These are phyloP conservation scores for Epicoccum sorghinum DNA, from an alignment of 2,329 filamentous ascomycete genomes.

Conservation along the genomic window DNA sequence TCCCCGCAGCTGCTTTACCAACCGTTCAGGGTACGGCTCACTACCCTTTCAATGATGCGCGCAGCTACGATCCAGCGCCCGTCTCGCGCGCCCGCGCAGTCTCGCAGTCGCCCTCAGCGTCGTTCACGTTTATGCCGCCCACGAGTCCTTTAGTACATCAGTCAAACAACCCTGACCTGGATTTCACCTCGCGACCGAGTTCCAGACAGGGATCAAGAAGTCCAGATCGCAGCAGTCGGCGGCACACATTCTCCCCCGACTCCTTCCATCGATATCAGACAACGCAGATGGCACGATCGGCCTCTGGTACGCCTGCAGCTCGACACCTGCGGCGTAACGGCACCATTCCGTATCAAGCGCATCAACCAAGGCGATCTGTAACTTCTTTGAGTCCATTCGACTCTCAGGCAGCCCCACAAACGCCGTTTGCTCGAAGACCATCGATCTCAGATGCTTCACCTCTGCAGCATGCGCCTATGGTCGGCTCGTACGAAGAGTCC, in stretches of 20 bases:
- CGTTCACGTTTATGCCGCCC: slow-evolving; percentile 83
- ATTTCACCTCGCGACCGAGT: slow-evolving; percentile 59
- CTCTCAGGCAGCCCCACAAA: slow-evolving; percentile 50
- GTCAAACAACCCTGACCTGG: slow-evolving; percentile 79
- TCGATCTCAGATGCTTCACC: slow-evolving; percentile 80
- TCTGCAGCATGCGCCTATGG: slow-evolving; percentile 90
- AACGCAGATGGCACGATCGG: slow-evolving; percentile 44
- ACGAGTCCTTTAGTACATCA: slow-evolving; percentile 93
- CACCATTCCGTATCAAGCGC: slow-evolving; percentile 72
- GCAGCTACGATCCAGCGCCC: slow-evolving; percentile 40
- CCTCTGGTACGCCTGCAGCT: slow-evolving; percentile 39
- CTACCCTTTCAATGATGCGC: slow-evolving; percentile 24
- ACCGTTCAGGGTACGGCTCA: slow-evolving; percentile 19
- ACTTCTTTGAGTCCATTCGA: slow-evolving; percentile 60
- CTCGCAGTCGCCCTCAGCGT: slow-evolving; percentile 70
- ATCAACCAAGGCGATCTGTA: slow-evolving; percentile 78
- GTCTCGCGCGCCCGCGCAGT: slow-evolving; percentile 48
- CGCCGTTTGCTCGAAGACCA: slow-evolving; percentile 63
- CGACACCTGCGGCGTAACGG: slow-evolving; percentile 62
- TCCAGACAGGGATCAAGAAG: slow-evolving; percentile 48
- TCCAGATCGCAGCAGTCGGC: slow-evolving; percentile 61
- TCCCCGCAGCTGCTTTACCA: slow-evolving; percentile 47
- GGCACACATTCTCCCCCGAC: slow-evolving; percentile 74
- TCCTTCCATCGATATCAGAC: slow-evolving; percentile 59
- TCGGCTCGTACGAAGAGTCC: slow-evolving; percentile 96